Conservation (phyloP, 2,329 filamentous ascomycete genomes). For the Thielaviopsis ethacetica region DNA sequence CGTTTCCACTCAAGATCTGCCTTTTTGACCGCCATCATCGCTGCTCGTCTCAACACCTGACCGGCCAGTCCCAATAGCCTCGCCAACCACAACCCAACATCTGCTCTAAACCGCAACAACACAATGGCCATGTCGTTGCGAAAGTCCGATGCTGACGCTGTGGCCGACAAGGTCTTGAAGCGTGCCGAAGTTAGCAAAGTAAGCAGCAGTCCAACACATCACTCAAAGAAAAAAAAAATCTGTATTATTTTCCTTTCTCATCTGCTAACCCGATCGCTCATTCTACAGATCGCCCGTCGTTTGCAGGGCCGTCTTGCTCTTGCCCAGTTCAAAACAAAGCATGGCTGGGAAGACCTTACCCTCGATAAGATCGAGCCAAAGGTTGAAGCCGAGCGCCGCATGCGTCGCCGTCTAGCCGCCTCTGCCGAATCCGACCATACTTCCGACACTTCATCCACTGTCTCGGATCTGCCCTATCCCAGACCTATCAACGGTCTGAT, state of each 20-base stretch:
- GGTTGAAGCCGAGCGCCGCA: slow-evolving; percentile 61
- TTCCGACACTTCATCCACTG: slow-evolving; percentile 74
- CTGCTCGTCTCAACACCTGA: too few species aligned
- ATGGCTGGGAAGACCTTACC: slow-evolving; percentile 83
- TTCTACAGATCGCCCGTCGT: slow-evolving; percentile 66
- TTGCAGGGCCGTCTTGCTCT: slow-evolving; percentile 88
- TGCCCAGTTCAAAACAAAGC: slow-evolving; percentile 92
- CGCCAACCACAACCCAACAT: background rate
- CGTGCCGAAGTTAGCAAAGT: slow-evolving; percentile 64
- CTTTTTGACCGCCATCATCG: too few species aligned
- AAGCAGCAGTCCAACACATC: slow-evolving; percentile 18
- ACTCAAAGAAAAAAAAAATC: background rate
- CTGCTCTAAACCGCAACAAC: slow-evolving; percentile 14
- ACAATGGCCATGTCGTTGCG: slow-evolving; percentile 46
- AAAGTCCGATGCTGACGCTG: slow-evolving; percentile 40
- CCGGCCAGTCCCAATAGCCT: too few species aligned
- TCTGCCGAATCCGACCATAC: slow-evolving; percentile 51
- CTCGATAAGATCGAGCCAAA: slow-evolving; percentile 75
- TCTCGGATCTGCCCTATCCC: slow-evolving; percentile 61
- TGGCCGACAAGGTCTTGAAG: slow-evolving; percentile 53
- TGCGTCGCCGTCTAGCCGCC: slow-evolving; percentile 38
- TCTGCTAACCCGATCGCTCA: background rate
- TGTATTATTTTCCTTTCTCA: background rate
- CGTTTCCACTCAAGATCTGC: too few species aligned
- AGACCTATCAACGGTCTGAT: slow-evolving; percentile 42